phyloP scores from a whole-genome alignment of 2,329 filamentous ascomycete genomes.

The Sphaerostilbella broomeana region DNA sequence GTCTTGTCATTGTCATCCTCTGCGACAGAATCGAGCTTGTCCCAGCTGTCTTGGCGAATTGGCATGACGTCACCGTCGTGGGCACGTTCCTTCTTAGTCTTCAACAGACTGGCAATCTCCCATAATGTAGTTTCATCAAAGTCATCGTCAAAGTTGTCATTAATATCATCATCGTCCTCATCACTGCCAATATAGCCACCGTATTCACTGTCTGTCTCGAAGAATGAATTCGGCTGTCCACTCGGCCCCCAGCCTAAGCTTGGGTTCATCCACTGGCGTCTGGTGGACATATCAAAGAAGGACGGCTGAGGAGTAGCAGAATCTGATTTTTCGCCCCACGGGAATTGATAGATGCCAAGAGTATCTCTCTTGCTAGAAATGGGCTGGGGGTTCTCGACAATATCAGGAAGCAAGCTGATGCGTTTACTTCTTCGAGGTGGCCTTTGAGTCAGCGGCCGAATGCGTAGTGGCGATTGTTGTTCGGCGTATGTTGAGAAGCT shows the following conservation, averaged over 20 bases:
- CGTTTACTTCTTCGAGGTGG: slow-evolving; percentile 50
- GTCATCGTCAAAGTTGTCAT: slow-evolving; percentile 37
- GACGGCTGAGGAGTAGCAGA: slow-evolving; percentile 39
- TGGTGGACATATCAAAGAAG: slow-evolving; percentile 26
- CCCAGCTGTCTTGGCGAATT: slow-evolving; percentile 19
- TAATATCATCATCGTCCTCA: slow-evolving; percentile 19
- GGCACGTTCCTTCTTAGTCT: slow-evolving; percentile 45
- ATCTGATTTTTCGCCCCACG: slow-evolving; percentile 59
- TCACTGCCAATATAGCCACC: slow-evolving; percentile 52
- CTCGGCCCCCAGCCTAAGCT: too few relatives aligned
- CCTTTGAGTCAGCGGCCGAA: slow-evolving; percentile 43
- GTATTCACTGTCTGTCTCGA: slow-evolving; percentile 19
- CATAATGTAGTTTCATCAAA: slow-evolving; percentile 58
- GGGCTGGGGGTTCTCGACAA: slow-evolving; percentile 55
- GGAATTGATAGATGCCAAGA: slow-evolving; percentile 59
- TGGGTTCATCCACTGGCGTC: slow-evolving; percentile 1
- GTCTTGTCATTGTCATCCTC: too few relatives aligned
- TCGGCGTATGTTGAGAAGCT: slow-evolving; percentile 3
- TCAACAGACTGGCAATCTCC: slow-evolving; percentile 56
- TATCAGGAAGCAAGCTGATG: slow-evolving; percentile 55
- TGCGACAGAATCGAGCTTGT: not conserved
- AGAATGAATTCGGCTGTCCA: not conserved
- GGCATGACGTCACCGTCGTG: slow-evolving; percentile 46
- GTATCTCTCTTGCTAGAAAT: slow-evolving; percentile 52
- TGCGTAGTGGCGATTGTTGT: slow-evolving; percentile 18